These are phyloP conservation scores for Fusarium sp. DNA, from an alignment of 2,329 filamentous ascomycete species.

Conservation along the genomic window DNA sequence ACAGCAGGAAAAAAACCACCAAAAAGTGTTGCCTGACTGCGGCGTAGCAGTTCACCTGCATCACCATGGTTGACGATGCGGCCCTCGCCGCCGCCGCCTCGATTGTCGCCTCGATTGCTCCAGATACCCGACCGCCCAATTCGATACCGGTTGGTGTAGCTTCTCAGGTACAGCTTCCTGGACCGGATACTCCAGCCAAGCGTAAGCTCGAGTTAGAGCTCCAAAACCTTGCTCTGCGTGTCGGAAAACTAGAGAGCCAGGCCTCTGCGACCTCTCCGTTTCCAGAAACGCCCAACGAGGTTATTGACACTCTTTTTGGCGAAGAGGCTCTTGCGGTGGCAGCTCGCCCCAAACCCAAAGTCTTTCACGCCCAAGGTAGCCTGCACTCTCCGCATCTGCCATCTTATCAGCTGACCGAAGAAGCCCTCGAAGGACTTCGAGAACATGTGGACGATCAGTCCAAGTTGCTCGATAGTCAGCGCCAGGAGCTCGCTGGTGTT, in stretches of 20 bases:
- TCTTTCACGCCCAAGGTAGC: slow-evolving; percentile 58
- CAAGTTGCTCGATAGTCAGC: slow-evolving; percentile 88
- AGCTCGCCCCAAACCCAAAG: slow-evolving; percentile 58
- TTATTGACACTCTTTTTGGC: slow-evolving; percentile 71
- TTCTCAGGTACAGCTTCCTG: slow-evolving; percentile 76
- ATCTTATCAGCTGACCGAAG: slow-evolving; percentile 73
- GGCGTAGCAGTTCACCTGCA: slow-evolving; percentile 42
- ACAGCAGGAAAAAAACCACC: not conserved
- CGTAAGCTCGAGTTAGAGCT: slow-evolving; percentile 84
- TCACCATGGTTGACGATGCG: slow-evolving; percentile 64
- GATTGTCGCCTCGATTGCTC: slow-evolving; percentile 64
- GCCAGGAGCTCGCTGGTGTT: slow-evolving; percentile 85
- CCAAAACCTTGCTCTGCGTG: slow-evolving; percentile 77
- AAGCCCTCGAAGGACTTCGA: slow-evolving; percentile 85
- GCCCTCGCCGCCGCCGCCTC: slow-evolving; percentile 65
- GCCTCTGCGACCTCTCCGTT: slow-evolving; percentile 72
- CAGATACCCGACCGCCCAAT: slow-evolving; percentile 54
- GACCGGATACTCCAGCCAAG: slow-evolving; percentile 80
- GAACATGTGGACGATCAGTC: slow-evolving; percentile 95
- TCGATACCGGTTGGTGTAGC: slow-evolving; percentile 56
- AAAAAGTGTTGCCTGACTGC: slow-evolving; percentile 42
- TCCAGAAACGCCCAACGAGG: slow-evolving; percentile 86
- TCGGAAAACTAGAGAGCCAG: slow-evolving; percentile 85
- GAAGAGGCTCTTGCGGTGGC: slow-evolving; percentile 63
- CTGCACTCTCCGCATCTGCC: slow-evolving; percentile 52